Evolutionary conservation across 2,329 filamentous ascomycete species (phyloP).

Genomic region (Aspergillus latus): DNA sequence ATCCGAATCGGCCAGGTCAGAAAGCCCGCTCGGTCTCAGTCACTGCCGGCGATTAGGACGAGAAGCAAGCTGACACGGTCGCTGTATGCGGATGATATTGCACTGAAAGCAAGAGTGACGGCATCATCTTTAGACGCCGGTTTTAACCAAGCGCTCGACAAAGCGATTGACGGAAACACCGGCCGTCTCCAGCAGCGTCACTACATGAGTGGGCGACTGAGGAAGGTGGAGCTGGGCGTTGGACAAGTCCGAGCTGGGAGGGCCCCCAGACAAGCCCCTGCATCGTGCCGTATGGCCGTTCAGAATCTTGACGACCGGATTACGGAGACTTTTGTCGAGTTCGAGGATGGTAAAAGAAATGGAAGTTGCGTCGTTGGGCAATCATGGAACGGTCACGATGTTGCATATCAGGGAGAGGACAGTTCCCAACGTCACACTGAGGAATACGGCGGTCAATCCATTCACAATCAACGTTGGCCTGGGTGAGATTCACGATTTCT

Average conservation of each 20-base stretch:
- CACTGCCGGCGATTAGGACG: constrained; percentile 22
- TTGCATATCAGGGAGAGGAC: background rate
- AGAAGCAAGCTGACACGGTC: constrained; percentile 5
- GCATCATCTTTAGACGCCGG: constrained; percentile 6
- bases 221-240: constrained; percentile 7
- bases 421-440: constrained; percentile 5
- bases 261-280: constrained; percentile 7
- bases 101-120: background rate
- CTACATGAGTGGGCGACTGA: constrained; percentile 10
- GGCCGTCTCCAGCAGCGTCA: constrained; percentile 1
- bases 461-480: constrained; percentile 12
- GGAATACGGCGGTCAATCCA: constrained; percentile 9
- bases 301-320: constrained; percentile 12
- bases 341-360: constrained; percentile 7
- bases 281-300: constrained; percentile 11
- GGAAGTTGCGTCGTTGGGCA: background rate
- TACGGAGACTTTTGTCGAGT: constrained; percentile 6
- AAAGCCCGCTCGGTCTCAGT: constrained; percentile 20
- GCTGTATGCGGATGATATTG: constrained; percentile 6
- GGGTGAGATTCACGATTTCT: constrained; percentile 13
- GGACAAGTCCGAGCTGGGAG: constrained; percentile 9
- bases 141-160: background rate
- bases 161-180: constrained; percentile 2
- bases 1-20: constrained; percentile 10
- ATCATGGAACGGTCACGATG: constrained; percentile 10